These are phyloP conservation scores for Glaciozyma martinii DNA, from an alignment of 768 basidiomycete genomes.

Conservation along the genomic window DNA sequence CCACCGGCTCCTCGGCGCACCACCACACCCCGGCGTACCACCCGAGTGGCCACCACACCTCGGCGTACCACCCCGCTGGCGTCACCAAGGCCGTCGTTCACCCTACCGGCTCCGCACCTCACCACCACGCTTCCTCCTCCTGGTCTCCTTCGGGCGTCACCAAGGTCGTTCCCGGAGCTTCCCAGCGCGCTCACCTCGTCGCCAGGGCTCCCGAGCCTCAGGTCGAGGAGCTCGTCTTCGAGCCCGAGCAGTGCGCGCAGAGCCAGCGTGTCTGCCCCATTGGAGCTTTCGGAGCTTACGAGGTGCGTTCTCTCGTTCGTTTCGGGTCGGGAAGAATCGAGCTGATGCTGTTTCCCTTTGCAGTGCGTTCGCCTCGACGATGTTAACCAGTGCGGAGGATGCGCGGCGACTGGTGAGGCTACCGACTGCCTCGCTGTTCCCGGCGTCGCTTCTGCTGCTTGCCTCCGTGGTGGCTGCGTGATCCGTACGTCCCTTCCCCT, in stretches of 20 bases:
- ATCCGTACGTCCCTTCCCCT: slow-evolving; percentile 13
- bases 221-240: slow-evolving; percentile 26
- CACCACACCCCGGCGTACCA: no score
- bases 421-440: slow-evolving; percentile 27
- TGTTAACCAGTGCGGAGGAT: slow-evolving; percentile 30
- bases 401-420: slow-evolving; percentile 17
- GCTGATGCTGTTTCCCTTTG: background rate
- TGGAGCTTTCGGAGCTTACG: slow-evolving; percentile 16
- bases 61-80: no score
- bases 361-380: slow-evolving; percentile 30
- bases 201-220: slow-evolving; percentile 8
- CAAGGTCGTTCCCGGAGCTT: slow-evolving; percentile 8
- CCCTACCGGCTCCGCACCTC: no score
- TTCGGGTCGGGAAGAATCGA: background rate
- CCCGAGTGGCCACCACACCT: no score
- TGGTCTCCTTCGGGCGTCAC: background rate
- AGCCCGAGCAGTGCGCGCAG: slow-evolving; percentile 23
- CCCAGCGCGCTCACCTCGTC: background rate
- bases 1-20: no score
- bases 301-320: background rate
- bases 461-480: slow-evolving; percentile 28
- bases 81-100: no score
- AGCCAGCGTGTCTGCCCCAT: slow-evolving; percentile 27
- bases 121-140: no score
- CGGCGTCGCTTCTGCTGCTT: slow-evolving; percentile 19